Evolutionary conservation across 2,329 filamentous ascomycete species (phyloP).

Genomic region (Calonectria montana): DNA sequence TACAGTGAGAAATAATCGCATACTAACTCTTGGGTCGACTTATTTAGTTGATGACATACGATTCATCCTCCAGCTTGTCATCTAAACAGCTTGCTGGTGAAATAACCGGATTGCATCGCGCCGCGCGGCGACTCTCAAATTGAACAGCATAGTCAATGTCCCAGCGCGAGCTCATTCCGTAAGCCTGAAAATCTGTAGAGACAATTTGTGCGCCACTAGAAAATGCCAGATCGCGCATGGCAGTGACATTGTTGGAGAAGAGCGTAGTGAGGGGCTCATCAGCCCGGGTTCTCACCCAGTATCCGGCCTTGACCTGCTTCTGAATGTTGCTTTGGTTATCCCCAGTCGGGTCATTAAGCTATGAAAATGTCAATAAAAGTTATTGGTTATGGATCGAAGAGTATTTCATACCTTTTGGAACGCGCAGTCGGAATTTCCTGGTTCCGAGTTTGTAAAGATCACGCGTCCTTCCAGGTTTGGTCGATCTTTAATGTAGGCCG

Average conservation of each 20-base stretch:
- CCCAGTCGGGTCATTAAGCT: slow-evolving; percentile 57
- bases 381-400: not conserved
- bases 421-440: slow-evolving; percentile 57
- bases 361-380: not conserved
- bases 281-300: slow-evolving; percentile 61
- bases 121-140: slow-evolving; percentile 37
- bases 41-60: not conserved
- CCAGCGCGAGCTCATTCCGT: slow-evolving; percentile 59
- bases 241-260: slow-evolving; percentile 51
- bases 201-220: slow-evolving; percentile 61
- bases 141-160: slow-evolving; percentile 55
- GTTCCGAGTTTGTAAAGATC: slow-evolving; percentile 60
- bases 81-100: not conserved
- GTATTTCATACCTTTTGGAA: slow-evolving; percentile 53
- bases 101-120: slow-evolving; percentile 47
- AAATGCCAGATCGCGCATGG: slow-evolving; percentile 55
- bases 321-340: slow-evolving; percentile 53
- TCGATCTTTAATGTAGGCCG: slow-evolving; percentile 27
- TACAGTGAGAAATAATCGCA: too few species aligned
- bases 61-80: not conserved
- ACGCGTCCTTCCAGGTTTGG: slow-evolving; percentile 55
- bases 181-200: slow-evolving; percentile 59
- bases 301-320: slow-evolving; percentile 56
- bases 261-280: slow-evolving; percentile 59
- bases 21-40: too few species aligned